Percentiles rank a stretch among this genome's conserved stretches.
Conservation (phyloP, 306 rosid genomes). For the Cucurbita moschata region DNA sequence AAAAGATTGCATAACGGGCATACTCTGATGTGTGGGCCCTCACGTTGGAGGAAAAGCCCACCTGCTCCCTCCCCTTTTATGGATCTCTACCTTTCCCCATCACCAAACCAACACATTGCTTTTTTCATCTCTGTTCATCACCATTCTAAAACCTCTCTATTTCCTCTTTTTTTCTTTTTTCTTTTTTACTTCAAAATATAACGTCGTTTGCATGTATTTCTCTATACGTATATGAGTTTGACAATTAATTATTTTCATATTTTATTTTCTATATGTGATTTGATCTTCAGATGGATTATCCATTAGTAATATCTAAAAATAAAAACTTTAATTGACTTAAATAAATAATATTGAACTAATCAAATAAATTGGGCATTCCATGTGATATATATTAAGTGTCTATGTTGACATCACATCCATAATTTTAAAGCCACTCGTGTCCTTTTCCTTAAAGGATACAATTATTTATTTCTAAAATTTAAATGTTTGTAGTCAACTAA, state of each 20-base stretch:
- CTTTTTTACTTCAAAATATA: no score
- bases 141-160: not conserved
- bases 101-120: not conserved
- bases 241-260: not conserved
- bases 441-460: no score
- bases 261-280: not conserved
- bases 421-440: no score
- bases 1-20: not conserved
- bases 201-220: no score
- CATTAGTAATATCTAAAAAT: not conserved
- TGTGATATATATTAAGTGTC: no score
- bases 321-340: not conserved
- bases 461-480: no score
- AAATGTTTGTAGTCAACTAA: no score
- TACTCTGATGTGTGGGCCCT: not conserved
- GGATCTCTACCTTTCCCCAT: not conserved
- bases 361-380: not conserved
- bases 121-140: not conserved
- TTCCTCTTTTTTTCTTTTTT: not conserved
- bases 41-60: conserved; percentile 7
- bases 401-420: no score
- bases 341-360: not conserved
- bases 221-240: not conserved
- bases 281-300: not conserved
- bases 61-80: not conserved